A percentile compares a stretch with the other conserved stretches of the same genome.
These are phyloP conservation scores for Lizanozyma gosingica DNA, from an alignment of 1,139 yeast genomes.

Conservation along the genomic window DNA sequence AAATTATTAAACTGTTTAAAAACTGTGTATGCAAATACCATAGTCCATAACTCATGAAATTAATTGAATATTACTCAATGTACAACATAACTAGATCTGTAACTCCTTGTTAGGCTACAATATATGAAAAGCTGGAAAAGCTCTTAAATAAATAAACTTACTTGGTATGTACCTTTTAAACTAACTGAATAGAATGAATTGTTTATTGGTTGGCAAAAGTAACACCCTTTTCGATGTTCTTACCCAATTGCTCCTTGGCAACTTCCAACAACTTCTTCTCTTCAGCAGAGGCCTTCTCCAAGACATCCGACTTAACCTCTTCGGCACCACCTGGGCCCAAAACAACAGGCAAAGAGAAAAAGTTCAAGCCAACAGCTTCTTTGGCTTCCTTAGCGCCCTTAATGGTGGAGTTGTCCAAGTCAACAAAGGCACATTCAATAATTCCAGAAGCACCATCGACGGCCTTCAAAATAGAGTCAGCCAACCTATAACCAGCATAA, in stretches of 20 bases:
- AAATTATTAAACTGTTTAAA: too few relatives aligned
- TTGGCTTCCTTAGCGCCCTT: slow-evolving; percentile 29
- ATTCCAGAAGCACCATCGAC: slow-evolving; percentile 41
- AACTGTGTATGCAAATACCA: too few relatives aligned
- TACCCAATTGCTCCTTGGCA: slow-evolving; percentile 48
- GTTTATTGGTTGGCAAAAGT: slow-evolving; percentile 32
- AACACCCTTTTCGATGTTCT: slow-evolving; percentile 53
- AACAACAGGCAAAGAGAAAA: slow-evolving; percentile 59
- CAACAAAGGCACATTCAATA: slow-evolving; percentile 45
- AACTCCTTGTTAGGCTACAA: too few relatives aligned
- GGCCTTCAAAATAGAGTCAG: slow-evolving; percentile 53
- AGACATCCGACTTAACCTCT: slow-evolving; percentile 38
- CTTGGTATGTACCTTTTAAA: background rate
- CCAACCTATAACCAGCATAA: slow-evolving; percentile 81
- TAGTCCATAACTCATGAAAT: too few relatives aligned
- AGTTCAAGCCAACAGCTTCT: slow-evolving; percentile 39
- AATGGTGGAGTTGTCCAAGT: slow-evolving; percentile 33
- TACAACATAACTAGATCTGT: too few relatives aligned
- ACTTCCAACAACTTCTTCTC: slow-evolving; percentile 50
- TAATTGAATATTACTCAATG: too few relatives aligned
- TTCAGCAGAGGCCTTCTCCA: slow-evolving; percentile 44
- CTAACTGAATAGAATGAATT: too few relatives aligned
- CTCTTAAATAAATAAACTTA: background rate
- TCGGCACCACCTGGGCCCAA: slow-evolving; percentile 52
- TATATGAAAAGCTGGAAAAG: too few relatives aligned